Evolutionary conservation across 2,329 filamentous ascomycete genomes (phyloP).

Genomic region (Calonectria hongkongensis): DNA sequence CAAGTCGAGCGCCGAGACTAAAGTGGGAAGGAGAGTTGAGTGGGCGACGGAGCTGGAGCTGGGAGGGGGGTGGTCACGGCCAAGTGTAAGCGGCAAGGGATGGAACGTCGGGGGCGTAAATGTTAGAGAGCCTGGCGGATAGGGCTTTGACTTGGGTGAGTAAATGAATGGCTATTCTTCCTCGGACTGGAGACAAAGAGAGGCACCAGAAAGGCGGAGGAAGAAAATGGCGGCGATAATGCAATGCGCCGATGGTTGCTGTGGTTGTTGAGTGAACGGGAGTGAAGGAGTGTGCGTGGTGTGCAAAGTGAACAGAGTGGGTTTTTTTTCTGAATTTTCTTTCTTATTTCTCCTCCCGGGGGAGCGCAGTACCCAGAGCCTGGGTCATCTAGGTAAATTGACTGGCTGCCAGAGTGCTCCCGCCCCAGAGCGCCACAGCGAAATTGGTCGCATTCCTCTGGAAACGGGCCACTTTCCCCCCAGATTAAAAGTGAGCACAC

Average conservation of each 20-base stretch:
- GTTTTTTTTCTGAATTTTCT: conserved; percentile 30
- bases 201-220: conserved; percentile 20
- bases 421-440: conserved; percentile 40
- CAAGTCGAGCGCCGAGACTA: conserved; percentile 36
- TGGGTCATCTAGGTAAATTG: conserved; percentile 35
- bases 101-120: conserved; percentile 39
- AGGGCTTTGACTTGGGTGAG: conserved; percentile 15
- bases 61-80: conserved; percentile 3
- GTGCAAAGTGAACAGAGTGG: conserved; percentile 37
- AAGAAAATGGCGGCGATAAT: conserved; percentile 21
- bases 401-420: conserved; percentile 43
- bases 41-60: conserved; percentile 30
- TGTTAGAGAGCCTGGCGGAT: conserved; percentile 40
- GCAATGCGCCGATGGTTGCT: conserved; percentile 24
- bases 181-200: conserved; percentile 13
- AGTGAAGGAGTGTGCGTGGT: conserved; percentile 21
- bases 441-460: conserved; percentile 55
- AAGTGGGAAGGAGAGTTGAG: conserved; percentile 43
- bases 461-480: conserved; percentile 46
- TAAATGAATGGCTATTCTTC: conserved; percentile 20
- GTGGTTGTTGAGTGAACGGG: conserved; percentile 41
- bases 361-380: conserved; percentile 22
- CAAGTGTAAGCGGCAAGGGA: conserved; percentile 38
- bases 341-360: conserved; percentile 13
- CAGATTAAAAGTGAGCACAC: conserved; percentile 38